Evolutionary conservation across 176 grass and related monocot genomes (phyloP).

Genomic region (Lolium perenne): DNA sequence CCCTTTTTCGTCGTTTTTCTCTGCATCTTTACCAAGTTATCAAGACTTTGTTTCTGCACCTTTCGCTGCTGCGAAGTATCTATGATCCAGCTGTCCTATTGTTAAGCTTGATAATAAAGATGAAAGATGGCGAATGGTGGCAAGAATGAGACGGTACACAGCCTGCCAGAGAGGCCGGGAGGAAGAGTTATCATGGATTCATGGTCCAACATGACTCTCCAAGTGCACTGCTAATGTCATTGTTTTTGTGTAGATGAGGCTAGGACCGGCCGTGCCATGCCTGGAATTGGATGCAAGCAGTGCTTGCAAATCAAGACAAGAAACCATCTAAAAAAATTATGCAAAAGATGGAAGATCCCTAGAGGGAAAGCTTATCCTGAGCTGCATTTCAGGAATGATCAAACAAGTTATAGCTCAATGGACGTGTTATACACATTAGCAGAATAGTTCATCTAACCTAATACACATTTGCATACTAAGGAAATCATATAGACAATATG

Average conservation of each 20-base stretch:
- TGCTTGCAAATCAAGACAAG: background rate
- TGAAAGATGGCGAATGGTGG: background rate
- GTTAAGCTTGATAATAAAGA: too few species aligned
- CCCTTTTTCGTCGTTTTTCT: background rate
- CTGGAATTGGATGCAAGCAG: too few species aligned
- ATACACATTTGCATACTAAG: slow-evolving; percentile 35
- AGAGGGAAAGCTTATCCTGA: background rate
- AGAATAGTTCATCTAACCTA: slow-evolving; percentile 35
- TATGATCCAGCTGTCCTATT: background rate
- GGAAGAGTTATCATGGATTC: background rate
- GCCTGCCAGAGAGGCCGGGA: background rate
- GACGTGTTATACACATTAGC: slow-evolving; percentile 17
- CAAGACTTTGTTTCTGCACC: background rate
- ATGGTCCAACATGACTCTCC: background rate
- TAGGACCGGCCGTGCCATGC: too few species aligned
- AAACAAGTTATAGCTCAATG: background rate
- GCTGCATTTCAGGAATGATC: background rate
- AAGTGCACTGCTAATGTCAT: background rate
- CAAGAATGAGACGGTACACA: background rate
- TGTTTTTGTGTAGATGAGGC: background rate
- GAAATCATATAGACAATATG: slow-evolving; percentile 46
- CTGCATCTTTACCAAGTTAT: background rate
- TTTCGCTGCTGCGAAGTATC: background rate
- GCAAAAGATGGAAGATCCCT: background rate
- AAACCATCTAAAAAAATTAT: background rate